A percentile compares a stretch with the other conserved stretches of the same genome.
Conservation (phyloP, 2,329 filamentous ascomycete species). For the Biscogniauxia sp. region DNA sequence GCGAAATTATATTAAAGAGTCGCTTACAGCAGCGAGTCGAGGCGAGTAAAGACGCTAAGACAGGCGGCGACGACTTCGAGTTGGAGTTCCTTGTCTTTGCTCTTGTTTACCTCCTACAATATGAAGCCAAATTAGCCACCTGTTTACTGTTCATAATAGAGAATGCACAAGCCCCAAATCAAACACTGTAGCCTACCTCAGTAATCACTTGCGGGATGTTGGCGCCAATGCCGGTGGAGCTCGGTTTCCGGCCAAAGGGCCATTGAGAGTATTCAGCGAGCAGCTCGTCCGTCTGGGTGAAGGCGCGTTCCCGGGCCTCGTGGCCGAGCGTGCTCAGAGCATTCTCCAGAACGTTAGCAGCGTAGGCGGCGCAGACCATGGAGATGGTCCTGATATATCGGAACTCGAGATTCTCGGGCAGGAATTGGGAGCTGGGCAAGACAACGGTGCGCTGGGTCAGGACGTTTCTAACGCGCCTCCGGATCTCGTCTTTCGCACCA, state of each 20-base stretch:
- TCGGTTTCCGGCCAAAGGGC: constrained; percentile 87
- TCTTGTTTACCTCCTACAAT: constrained; percentile 69
- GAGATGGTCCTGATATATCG: constrained; percentile 86
- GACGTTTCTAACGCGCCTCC: constrained; percentile 86
- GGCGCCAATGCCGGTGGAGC: constrained; percentile 78
- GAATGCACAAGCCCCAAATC: not conserved
- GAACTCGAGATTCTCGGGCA: constrained; percentile 93
- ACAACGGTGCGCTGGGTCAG: constrained; percentile 94
- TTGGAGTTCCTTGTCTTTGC: constrained; percentile 92
- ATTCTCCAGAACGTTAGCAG: constrained; percentile 96
- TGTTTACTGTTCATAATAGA: not conserved
- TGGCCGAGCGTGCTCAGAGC: constrained; percentile 92
- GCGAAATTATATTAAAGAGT: constrained; percentile 8
- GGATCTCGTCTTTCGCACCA: constrained; percentile 95
- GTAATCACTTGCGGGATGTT: constrained; percentile 85
- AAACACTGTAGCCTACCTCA: constrained; percentile 52
- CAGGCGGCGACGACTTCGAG: constrained; percentile 96
- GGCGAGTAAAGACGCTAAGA: constrained; percentile 92
- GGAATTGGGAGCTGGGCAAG: constrained; percentile 78
- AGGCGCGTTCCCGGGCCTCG: constrained; percentile 89
- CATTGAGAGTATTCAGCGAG: constrained; percentile 96
- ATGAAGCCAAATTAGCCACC: constrained; percentile 6
- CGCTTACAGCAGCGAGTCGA: constrained; percentile 85
- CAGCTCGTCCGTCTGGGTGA: constrained; percentile 94
- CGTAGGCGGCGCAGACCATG: constrained; percentile 98